A percentile compares a stretch with the other conserved stretches of the same genome.
These are phyloP conservation scores for Thoreauomyces humboldtii DNA, from an alignment of 192 early-diverging fungal genomes.

Conservation along the genomic window DNA sequence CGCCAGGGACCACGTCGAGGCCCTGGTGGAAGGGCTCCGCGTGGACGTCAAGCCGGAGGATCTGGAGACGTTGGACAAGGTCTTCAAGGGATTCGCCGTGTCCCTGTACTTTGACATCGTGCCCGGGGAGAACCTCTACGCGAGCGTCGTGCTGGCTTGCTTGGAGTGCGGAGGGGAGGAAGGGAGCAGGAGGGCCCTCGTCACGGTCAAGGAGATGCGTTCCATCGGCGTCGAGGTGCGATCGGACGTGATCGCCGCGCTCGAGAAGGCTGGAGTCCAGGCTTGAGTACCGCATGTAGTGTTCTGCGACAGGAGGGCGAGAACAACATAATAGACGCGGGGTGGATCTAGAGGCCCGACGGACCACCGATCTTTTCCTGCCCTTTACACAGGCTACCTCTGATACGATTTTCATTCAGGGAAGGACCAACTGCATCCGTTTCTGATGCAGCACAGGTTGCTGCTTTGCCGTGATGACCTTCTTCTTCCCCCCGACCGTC, in stretches of 20 bases:
- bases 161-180: constrained; percentile 27
- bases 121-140: constrained; percentile 26
- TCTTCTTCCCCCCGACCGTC: too few relatives aligned
- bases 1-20: background rate
- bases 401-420: too few relatives aligned
- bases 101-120: constrained; percentile 33
- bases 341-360: too few relatives aligned
- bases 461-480: too few relatives aligned
- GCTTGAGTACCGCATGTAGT: too few relatives aligned
- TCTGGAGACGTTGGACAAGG: constrained; percentile 34
- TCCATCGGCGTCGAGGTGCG: constrained; percentile 26
- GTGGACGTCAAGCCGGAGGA: background rate
- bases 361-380: too few relatives aligned
- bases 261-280: background rate
- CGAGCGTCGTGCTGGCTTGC: constrained; percentile 32
- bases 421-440: too few relatives aligned
- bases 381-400: too few relatives aligned
- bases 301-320: too few relatives aligned
- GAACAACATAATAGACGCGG: too few relatives aligned
- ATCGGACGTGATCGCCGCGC: constrained; percentile 1
- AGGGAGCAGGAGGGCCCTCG: constrained; percentile 22
- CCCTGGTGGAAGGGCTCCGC: background rate
- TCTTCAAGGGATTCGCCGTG: constrained; percentile 47
- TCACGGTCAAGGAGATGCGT: constrained; percentile 29
- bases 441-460: too few relatives aligned